Conservation (phyloP, 1,284 basidiomycete species). For the Pseudozyma sp. region DNA sequence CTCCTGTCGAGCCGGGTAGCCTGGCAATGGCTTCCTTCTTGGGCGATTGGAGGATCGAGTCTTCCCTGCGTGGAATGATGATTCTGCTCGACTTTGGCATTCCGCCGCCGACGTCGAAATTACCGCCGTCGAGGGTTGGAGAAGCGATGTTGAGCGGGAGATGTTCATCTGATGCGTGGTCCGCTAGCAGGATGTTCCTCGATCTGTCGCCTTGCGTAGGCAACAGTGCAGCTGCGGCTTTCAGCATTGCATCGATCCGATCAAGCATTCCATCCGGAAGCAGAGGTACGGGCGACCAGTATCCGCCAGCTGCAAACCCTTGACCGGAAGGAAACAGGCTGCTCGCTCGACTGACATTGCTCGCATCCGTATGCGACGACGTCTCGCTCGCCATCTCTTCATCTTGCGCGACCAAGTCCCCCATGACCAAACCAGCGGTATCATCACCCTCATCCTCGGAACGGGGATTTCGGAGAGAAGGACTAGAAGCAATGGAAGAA, state of each 20-base stretch:
- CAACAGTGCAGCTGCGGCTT: slow-evolving; percentile 21
- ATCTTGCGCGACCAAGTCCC: slow-evolving; percentile 9
- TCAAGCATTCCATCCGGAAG: slow-evolving; percentile 56
- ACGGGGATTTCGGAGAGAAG: background rate
- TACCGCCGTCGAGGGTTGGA: background rate
- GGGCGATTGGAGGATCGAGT: slow-evolving; percentile 21
- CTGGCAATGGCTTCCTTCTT: slow-evolving; percentile 4
- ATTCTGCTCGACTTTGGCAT: slow-evolving; percentile 19
- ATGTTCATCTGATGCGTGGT: slow-evolving; percentile 24
- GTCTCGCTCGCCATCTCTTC: slow-evolving; percentile 20
- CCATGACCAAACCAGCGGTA: background rate
- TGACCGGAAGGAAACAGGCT: slow-evolving; percentile 58
- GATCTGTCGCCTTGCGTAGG: slow-evolving; percentile 8
- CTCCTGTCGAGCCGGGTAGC: background rate
- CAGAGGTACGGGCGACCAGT: slow-evolving; percentile 59
- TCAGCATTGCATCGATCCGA: slow-evolving; percentile 35
- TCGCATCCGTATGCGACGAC: slow-evolving; percentile 26
- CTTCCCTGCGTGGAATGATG: slow-evolving; percentile 37
- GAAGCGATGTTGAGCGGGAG: background rate
- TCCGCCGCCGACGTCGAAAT: background rate
- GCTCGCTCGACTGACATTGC: slow-evolving; percentile 23
- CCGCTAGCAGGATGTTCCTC: slow-evolving; percentile 28
- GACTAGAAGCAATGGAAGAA: slow-evolving; percentile 20
- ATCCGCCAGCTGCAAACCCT: slow-evolving; percentile 55
- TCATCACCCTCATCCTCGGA: slow-evolving; percentile 1